These are phyloP conservation scores for Saccharum spontaneum DNA, from an alignment of 176 grass and related monocot species.

Conservation along the genomic window DNA sequence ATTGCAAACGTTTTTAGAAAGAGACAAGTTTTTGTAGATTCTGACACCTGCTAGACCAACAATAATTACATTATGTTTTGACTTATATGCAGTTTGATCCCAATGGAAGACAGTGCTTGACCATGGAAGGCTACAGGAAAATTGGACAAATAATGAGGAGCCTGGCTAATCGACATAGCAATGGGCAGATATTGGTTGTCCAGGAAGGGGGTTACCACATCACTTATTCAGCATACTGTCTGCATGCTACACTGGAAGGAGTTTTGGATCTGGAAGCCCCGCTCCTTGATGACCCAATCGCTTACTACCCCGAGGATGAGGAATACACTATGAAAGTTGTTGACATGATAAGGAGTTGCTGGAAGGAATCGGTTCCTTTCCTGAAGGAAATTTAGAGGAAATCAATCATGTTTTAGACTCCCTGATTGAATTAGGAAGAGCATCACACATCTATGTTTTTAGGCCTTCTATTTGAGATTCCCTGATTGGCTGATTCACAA, in stretches of 20 bases:
- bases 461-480: neutral
- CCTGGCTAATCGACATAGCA: slow-evolving; percentile 46
- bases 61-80: slow-evolving; percentile 21
- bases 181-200: slow-evolving; percentile 66
- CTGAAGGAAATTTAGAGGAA: slow-evolving; percentile 50
- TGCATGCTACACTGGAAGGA: slow-evolving; percentile 83
- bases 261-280: slow-evolving; percentile 54
- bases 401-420: neutral
- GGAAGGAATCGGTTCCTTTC: slow-evolving; percentile 78
- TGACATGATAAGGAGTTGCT: slow-evolving; percentile 60
- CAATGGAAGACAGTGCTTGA: slow-evolving; percentile 83
- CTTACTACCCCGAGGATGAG: slow-evolving; percentile 79
- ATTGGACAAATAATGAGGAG: slow-evolving; percentile 59
- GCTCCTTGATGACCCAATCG: slow-evolving; percentile 72
- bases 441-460: neutral
- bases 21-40: neutral
- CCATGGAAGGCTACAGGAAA: slow-evolving; percentile 74
- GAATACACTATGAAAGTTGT: slow-evolving; percentile 55
- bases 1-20: neutral
- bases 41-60: neutral
- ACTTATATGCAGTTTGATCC: slow-evolving; percentile 61
- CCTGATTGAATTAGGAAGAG: neutral
- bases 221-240: slow-evolving; percentile 87
- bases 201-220: slow-evolving; percentile 92
- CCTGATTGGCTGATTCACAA: neutral